Base-by-base conservation (phyloP, 2,329 filamentous ascomycete species). In the Fusarium globosum region DNA sequence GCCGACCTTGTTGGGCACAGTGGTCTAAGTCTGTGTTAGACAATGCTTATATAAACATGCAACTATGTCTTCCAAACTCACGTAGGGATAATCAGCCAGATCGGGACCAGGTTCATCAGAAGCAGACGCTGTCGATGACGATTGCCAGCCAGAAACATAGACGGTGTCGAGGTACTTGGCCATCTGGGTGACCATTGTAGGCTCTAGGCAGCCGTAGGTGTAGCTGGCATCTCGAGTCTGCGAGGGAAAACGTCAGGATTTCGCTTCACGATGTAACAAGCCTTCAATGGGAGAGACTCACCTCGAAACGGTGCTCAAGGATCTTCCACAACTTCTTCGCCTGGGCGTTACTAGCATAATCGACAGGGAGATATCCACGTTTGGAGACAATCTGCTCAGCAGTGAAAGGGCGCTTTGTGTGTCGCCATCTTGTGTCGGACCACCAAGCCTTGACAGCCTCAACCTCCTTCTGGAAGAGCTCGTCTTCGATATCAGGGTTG, bases 181-280 rank as follows among this genome's bases (percentile, higher is more conserved):
- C 96, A 99, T 99, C 84, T 99, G 96, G 35, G 96, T 98, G 82
- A 99, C 90, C 94, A 98, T 98, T 64, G 97, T 97, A 16, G 96
- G 96, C 81, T 99, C 96, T 74, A 99, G 88, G 85, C 96, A 98
- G 80, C 96, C 96, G 81, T 98, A 99, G 65, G 96, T 99, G 86
- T 92, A 97, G 84, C 94, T 97, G 53, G 94, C 94, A 80, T 96
- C 93, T 79, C 91, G 90, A 80, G 89, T 93, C 94, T 97, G 76
- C 66, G 16, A 6, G 12, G 35, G 35, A 14, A 53, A 33, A 45
- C 48, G 51, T 65, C 53, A 71, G 36, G 51, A 20, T 41, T 33
- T 35, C 46, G 4, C 15, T 30, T 42, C 10, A 14, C 53, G 33
- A 7, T 21, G 20, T 13, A 16, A n/a, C 26, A 23, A 30, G 41